A percentile compares a stretch with the other conserved stretches of the same genome.
Conservation (phyloP, 768 basidiomycete genomes). For the Candolleomyces aberdarensis region DNA sequence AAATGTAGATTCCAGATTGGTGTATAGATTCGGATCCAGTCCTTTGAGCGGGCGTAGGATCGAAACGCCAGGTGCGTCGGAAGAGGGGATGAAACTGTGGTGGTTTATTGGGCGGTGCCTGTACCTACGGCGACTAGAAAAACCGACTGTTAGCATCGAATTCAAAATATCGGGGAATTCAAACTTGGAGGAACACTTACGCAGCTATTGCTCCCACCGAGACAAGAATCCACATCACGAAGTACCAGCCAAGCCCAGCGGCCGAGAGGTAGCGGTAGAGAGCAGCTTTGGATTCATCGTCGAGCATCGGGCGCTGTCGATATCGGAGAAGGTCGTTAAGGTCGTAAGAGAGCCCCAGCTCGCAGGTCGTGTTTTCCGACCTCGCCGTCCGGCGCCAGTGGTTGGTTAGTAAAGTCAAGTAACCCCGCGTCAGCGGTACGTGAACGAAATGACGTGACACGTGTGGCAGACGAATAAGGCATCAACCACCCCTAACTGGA, state of each 20-base stretch:
- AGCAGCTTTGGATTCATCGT: conserved; percentile 17
- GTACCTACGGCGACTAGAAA: conserved; percentile 70
- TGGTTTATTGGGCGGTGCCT: conserved; percentile 63
- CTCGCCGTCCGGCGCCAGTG: neutral
- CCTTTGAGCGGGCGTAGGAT: conserved; percentile 94
- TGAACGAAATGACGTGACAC: neutral
- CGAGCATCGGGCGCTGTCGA: conserved; percentile 15
- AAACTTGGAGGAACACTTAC: conserved; percentile 41
- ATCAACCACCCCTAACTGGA: neutral
- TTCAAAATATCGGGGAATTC: neutral
- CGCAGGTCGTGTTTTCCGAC: neutral
- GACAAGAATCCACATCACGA: conserved; percentile 59
- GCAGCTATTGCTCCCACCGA: conserved; percentile 66
- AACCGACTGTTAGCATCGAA: neutral
- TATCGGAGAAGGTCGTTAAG: neutral
- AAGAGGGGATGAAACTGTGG: conserved; percentile 42
- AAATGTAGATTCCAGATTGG: conserved; percentile 94
- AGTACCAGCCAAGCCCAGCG: conserved; percentile 59
- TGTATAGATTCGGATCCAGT: conserved; percentile 91
- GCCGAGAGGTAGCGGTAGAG: conserved; percentile 21
- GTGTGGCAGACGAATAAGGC: neutral
- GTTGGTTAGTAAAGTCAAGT: too few relatives aligned
- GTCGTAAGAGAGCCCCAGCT: neutral
- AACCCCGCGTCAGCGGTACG: too few relatives aligned
- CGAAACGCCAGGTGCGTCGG: conserved; percentile 78